phyloP scores from a whole-genome alignment of 352 stramenopile genomes.

The Achlya hypogyna region DNA sequence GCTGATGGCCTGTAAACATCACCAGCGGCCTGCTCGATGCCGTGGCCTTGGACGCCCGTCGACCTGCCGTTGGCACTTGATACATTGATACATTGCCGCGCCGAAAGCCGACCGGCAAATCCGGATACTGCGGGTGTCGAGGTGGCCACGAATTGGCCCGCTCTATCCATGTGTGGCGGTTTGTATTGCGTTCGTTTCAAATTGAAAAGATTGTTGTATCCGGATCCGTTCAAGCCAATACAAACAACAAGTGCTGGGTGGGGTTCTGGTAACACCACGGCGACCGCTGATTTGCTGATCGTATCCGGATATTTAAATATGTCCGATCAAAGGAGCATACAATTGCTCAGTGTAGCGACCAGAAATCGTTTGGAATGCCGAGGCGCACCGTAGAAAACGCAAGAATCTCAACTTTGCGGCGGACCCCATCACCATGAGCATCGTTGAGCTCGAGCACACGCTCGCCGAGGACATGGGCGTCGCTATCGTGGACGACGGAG shows the following conservation, averaged over 20 bases:
- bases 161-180: too few species aligned
- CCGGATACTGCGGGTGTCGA: too few species aligned
- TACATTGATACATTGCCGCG: too few species aligned
- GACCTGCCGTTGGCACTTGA: neutral
- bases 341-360: neutral
- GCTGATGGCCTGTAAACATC: too few species aligned
- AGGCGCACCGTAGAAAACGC: neutral
- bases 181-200: neutral
- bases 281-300: too few species aligned
- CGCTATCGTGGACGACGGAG: neutral
- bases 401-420: neutral
- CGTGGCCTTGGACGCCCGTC: too few species aligned
- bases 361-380: neutral
- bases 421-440: neutral
- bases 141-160: too few species aligned
- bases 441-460: neutral
- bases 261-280: too few species aligned
- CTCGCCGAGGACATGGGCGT: neutral
- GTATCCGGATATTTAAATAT: conserved; percentile 1
- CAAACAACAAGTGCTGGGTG: neutral
- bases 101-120: too few species aligned
- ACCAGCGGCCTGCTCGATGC: too few species aligned
- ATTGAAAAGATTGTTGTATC: neutral
- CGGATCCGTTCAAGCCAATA: neutral
- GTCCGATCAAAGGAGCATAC: neutral